phyloP scores from a whole-genome alignment of 768 basidiomycete genomes.

The Suillus subalutaceus region DNA sequence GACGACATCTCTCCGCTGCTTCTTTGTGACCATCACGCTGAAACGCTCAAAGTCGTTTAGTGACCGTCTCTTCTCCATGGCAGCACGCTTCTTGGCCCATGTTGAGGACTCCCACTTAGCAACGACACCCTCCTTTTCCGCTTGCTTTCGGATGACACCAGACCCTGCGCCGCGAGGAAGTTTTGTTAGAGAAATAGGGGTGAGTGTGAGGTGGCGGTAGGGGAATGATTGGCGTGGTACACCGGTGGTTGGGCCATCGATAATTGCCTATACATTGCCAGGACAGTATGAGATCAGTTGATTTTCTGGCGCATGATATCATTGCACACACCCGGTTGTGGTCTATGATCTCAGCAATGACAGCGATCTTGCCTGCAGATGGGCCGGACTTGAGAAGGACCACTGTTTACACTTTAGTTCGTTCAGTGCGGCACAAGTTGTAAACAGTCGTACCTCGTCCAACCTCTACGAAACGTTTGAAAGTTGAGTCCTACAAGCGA shows the following conservation, averaged over 20 bases:
- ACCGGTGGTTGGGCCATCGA: slow-evolving; percentile 90
- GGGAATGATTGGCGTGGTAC: slow-evolving; percentile 92
- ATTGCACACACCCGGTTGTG: slow-evolving; percentile 84
- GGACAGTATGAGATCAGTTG: background rate
- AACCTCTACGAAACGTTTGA: slow-evolving; percentile 98
- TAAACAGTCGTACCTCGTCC: slow-evolving; percentile 73
- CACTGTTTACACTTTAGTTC: slow-evolving; percentile 40
- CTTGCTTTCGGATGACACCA: slow-evolving; percentile 78
- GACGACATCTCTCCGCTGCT: slow-evolving; percentile 77
- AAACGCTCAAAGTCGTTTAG: slow-evolving; percentile 94
- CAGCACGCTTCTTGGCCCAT: slow-evolving; percentile 88
- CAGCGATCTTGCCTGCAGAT: slow-evolving; percentile 85
- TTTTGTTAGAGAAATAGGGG: slow-evolving; percentile 76
- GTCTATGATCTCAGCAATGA: slow-evolving; percentile 97
- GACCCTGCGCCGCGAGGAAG: slow-evolving; percentile 89
- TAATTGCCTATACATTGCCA: slow-evolving; percentile 68
- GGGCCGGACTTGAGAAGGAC: slow-evolving; percentile 94
- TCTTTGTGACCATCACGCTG: slow-evolving; percentile 86
- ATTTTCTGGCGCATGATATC: background rate
- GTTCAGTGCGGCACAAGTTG: background rate
- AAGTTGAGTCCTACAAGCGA: slow-evolving; percentile 69
- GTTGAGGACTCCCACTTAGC: slow-evolving; percentile 88
- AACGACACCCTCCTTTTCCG: slow-evolving; percentile 82
- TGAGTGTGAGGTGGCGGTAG: slow-evolving; percentile 92
- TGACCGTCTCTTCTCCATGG: slow-evolving; percentile 70